Base-by-base conservation (phyloP, 2,329 filamentous ascomycete genomes). In the Diplodia seriata region DNA sequence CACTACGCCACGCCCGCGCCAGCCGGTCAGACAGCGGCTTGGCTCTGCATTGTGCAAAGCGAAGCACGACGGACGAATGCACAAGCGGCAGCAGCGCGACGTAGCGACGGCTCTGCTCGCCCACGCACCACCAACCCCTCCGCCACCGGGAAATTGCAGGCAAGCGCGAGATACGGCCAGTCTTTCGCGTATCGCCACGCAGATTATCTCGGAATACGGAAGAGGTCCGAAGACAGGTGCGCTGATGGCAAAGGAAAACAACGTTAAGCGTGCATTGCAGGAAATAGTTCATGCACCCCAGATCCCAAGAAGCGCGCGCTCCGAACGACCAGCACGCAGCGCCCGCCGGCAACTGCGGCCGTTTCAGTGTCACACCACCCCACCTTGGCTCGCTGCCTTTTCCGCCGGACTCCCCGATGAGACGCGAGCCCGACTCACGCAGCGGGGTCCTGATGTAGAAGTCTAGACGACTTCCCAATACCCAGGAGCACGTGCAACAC, bases 221-320 rank as follows among this genome's bases (percentile, higher is more conserved):
- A 51, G 47, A 50, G 43, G 20, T 18, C 57, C 23, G 57, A 29
- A 6, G 38, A 59, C n/a, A 2, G 12, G 14, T 43, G 47, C 40
- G 57, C 31, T 49, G 26, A 54, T 23, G 20, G 6, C 56, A 59
- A 36, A 29, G 20, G 11, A 33, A 50, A 33, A 18, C 43, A 15
- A 38, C 29, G n/a, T 51, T 63, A 63, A 63, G 43, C 59, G 47
- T 63, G 59, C 59, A 63, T 63, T 63, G 59, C 59, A 63, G 59
- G 47, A 51, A 63, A 63, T 63, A 51, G 59, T 63, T 63, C 47
- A 63, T 63, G 59, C 59, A 63, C 59, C 59, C 59, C 59, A 38
- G 59, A 63, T 63, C 59, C 59, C 59, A 31, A 49, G 47, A 36
- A 59, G 36, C 51, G 51, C 29, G 29, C 18, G 18, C 55, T 59